These are phyloP conservation scores for Naganishia kalamii DNA, from an alignment of 768 basidiomycete genomes.

Conservation along the genomic window DNA sequence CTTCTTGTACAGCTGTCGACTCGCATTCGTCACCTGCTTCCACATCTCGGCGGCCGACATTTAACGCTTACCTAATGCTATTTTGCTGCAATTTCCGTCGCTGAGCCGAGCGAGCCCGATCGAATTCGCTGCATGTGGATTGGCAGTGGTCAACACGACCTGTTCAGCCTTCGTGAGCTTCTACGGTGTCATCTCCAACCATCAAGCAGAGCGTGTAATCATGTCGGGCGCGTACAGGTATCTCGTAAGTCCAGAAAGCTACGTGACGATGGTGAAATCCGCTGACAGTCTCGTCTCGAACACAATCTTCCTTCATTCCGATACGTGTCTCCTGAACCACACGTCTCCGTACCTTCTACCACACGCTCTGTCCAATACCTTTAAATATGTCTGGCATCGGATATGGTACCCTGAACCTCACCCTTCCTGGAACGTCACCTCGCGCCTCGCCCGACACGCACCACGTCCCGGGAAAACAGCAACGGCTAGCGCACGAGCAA, in stretches of 20 bases:
- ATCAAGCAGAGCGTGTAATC: background rate
- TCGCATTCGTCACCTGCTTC: too few relatives aligned
- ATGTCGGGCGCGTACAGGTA: constrained; percentile 43
- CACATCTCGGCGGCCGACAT: too few relatives aligned
- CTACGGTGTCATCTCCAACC: too few relatives aligned
- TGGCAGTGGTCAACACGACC: background rate
- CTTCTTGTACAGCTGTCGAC: too few relatives aligned
- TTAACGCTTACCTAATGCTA: too few relatives aligned
- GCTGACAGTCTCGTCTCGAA: constrained; percentile 8
- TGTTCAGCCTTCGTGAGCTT: too few relatives aligned
- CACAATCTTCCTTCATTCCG: background rate
- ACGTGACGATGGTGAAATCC: background rate
- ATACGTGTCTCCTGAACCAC: background rate
- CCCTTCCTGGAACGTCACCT: too few relatives aligned
- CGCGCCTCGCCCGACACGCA: too few relatives aligned
- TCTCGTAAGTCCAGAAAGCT: constrained; percentile 31
- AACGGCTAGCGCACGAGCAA: constrained; percentile 83
- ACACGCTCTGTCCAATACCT: too few relatives aligned
- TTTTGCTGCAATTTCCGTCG: too few relatives aligned
- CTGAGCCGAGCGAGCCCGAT: background rate
- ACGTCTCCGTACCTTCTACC: too few relatives aligned
- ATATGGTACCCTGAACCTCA: background rate
- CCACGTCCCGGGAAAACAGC: constrained; percentile 50
- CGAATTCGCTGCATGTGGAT: background rate
- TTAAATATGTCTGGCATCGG: too few relatives aligned